Evolutionary conservation across 805 yeast genomes (phyloP), one percentile per base, ranked within the genome.

Genomic region (Lipomyces kockii): DNA sequence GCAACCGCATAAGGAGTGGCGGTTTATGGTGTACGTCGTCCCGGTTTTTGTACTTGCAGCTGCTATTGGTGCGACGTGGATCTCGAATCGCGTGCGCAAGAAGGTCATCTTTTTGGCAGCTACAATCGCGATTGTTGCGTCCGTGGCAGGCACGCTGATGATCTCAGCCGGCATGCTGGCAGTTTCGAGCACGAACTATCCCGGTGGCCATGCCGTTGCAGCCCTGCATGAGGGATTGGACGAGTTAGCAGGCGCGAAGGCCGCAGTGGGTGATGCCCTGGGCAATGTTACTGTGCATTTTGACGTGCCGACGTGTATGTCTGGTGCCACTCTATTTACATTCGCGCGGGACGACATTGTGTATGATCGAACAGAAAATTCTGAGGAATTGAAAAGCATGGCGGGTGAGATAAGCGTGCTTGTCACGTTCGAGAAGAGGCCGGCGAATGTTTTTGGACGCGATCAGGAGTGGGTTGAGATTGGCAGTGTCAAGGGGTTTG

Each of bases 1-100:
- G 61, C 95, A 90, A 77, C 92, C 95, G 2, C 98, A 94, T 74
- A 94, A 94, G 76, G 98, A 94, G 80, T 91, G 97, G 97, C 84
- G 98, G 73, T 94, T 94, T 74, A 86, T 94, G 53, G 81, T 89
- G 20, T 94, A 93, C 77, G 80, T 87, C 0, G 79, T 89, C 3
- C 97, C 98, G 0, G 81, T 88, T 0, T 76, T 91, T 66, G 86
- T 89, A 0, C 73, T 89, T 22, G 75, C 85, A 39, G 92, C 90
- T 5, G 87, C 95, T 1, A 80, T 84, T 57, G 91, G 90, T 6
- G 83, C 88, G 17, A 51, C 64, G 17, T 66, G 69, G 70, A 43
- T 69, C 12, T 71, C 66, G 63, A 66, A 55, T 65, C 7, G 73
- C 63, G 6, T 20, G 37, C 17, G 60, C 20, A 69, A 67, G 51